phyloP scores from a whole-genome alignment of 2,329 filamentous ascomycete genomes.

The Coniella vitis region DNA sequence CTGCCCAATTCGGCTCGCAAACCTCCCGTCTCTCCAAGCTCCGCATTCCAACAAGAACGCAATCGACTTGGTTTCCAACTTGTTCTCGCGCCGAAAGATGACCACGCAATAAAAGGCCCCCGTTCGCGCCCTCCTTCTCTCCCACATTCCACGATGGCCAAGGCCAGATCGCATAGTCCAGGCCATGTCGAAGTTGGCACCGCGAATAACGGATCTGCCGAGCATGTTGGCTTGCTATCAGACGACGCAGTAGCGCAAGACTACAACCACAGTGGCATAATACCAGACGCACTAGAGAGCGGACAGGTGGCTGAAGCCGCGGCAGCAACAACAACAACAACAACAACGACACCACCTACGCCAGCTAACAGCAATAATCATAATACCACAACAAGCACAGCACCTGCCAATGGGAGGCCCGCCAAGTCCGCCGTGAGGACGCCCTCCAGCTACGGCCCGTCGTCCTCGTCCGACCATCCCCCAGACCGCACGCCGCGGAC shows the following conservation, averaged over 20 bases:
- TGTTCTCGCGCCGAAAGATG: slow-evolving; percentile 19
- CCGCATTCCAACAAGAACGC: background rate
- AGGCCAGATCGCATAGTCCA: slow-evolving; percentile 22
- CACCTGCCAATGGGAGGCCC: background rate
- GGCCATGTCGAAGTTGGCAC: slow-evolving; percentile 9
- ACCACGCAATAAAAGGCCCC: slow-evolving; percentile 18
- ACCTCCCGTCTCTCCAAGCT: background rate
- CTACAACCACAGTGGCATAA: slow-evolving; percentile 5
- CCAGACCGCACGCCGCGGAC: slow-evolving; percentile 48
- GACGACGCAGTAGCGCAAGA: slow-evolving; percentile 15
- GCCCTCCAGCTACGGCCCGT: too few species aligned
- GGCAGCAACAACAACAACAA: background rate
- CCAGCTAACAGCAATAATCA: background rate
- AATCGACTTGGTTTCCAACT: background rate
- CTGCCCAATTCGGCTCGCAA: background rate
- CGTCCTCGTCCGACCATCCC: background rate
- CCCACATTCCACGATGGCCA: slow-evolving; percentile 19
- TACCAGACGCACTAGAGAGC: background rate
- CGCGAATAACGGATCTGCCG: slow-evolving; percentile 7
- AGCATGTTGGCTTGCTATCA: slow-evolving; percentile 22
- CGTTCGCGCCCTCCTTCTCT: too few species aligned
- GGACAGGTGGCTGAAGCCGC: slow-evolving; percentile 17
- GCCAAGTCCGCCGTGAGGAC: too few species aligned
- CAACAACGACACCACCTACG: background rate
- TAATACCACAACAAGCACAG: background rate